Base-by-base conservation (phyloP, 2,329 filamentous ascomycete species). In the Ophiosphaerella narmari region DNA sequence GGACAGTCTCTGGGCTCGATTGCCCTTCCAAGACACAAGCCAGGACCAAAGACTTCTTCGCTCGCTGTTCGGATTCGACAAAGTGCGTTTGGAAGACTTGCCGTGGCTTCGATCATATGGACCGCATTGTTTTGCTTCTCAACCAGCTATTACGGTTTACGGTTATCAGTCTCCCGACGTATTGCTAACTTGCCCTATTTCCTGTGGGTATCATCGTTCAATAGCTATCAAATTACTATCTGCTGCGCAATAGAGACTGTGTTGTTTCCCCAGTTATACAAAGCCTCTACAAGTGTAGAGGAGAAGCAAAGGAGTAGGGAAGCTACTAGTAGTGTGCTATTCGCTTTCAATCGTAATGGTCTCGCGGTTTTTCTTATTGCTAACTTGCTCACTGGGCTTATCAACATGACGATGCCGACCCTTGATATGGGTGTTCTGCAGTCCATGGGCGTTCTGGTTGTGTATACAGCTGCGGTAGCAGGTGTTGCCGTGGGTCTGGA, bases 111-210 rank as follows among this genome's bases (percentile, higher is more conserved):
- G 2, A 68, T 77, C 1, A 72, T 86, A 41, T 97, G 91, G 90
- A 80, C 78, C 2, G 74, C 77, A 0, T 77, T 96, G 11, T 96
- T 91, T 74, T 77, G 83, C 43, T 62, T 91, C 23, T 82, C 84
- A 31, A 91, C 88, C 1, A 83, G 81, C 62, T 87, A 87, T 66
- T 87, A 88, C 57, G 91, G 91, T 5, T 80, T 71, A 9, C 54
- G 66, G 3, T 63, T 91, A 31, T 80, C 80, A 12, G 91, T 97
- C 7, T 97, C 94, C 5, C 87, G 94, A 16, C 87, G 94, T 1
- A 78, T 97, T 49, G 94, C 93, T 7, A 99, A 99, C 66, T 80
- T 97, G 55, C 91, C 94, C 0, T 99, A 99, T 70, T 83, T 97
- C 37, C 79, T 96, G 38, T 97, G 93, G 91, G 88, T 96, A 7